Percentiles rank a stretch among this genome's conserved stretches.
Conservation (phyloP, 192 early-diverging fungal species). For the Coemansia sp. region DNA sequence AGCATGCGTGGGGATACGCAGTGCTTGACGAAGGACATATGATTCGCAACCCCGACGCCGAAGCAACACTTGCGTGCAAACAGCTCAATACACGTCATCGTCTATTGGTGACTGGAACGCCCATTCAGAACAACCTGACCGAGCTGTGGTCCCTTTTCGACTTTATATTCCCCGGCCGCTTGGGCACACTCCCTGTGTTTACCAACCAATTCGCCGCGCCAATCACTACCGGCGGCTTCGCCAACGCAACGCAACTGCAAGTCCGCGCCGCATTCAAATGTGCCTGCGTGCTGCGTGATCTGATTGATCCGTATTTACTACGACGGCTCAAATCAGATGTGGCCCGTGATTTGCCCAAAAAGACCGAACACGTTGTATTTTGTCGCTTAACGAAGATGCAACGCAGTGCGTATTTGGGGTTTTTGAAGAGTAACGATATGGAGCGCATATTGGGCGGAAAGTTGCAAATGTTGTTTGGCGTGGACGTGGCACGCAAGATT, state of each 20-base stretch:
- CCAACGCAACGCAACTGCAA: conserved; percentile 84
- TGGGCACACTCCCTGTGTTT: conserved; percentile 58
- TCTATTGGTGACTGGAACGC: conserved; percentile 76
- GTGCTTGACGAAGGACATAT: conserved; percentile 96
- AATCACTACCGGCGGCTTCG: conserved; percentile 88
- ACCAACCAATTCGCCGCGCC: conserved; percentile 87
- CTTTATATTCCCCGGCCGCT: conserved; percentile 73
- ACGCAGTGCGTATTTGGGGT: conserved; percentile 68
- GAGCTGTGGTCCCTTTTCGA: conserved; percentile 84
- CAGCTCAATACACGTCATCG: conserved; percentile 70
- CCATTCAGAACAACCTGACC: conserved; percentile 77
- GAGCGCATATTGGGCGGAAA: conserved; percentile 74
- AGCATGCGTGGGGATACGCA: conserved; percentile 78
- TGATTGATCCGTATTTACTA: conserved; percentile 91
- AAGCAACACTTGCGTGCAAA: conserved; percentile 73
- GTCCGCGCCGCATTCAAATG: conserved; percentile 94
- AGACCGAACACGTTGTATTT: conserved; percentile 90
- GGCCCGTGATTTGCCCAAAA: conserved; percentile 83
- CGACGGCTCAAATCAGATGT: conserved; percentile 92
- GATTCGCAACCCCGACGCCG: conserved; percentile 93
- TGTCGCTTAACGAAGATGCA: conserved; percentile 82
- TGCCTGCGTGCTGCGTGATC: conserved; percentile 83
- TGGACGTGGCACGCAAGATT: conserved; percentile 91
- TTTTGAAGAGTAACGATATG: conserved; percentile 73
- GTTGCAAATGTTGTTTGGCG: conserved; percentile 81